Percentiles rank a stretch among this genome's conserved stretches.
phyloP scores from a whole-genome alignment of 2,329 filamentous ascomycete genomes.

The Claviceps maximensis region DNA sequence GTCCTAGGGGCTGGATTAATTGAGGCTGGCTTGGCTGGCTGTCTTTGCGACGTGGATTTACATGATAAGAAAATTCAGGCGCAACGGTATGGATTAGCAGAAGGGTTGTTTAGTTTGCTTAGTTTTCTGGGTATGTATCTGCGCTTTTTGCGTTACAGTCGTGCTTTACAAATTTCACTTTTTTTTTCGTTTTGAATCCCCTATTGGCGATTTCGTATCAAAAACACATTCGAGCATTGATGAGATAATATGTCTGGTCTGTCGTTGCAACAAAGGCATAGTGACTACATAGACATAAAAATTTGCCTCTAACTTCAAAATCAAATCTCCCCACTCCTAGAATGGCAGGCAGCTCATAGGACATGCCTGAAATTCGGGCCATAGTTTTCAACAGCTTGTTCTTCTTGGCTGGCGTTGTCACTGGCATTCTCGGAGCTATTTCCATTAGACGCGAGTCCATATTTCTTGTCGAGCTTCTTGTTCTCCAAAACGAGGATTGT shows the following conservation, averaged over 20 bases:
- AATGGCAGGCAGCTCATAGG: not conserved
- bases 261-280: too few species aligned
- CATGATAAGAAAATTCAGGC: not conserved
- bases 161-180: too few species aligned
- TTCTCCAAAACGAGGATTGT: slow-evolving; percentile 6
- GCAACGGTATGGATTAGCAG: not conserved
- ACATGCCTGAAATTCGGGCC: slow-evolving; percentile 6
- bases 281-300: not conserved
- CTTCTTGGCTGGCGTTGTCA: not conserved
- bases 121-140: too few species aligned
- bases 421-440: slow-evolving; percentile 3
- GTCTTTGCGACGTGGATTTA: not conserved
- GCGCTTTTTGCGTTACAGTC: too few species aligned
- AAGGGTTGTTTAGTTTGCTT: too few species aligned
- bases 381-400: slow-evolving; percentile 5
- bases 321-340: not conserved
- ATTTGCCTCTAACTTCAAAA: not conserved
- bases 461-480: slow-evolving; percentile 3
- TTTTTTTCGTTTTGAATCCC: too few species aligned
- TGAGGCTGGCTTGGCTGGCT: not conserved
- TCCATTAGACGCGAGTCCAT: not conserved
- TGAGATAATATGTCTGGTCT: too few species aligned
- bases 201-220: too few species aligned
- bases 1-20: slow-evolving; percentile 38
- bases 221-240: too few species aligned